Conservation (phyloP, 129 eudicot genomes). For the Pittosporum tobira region DNA sequence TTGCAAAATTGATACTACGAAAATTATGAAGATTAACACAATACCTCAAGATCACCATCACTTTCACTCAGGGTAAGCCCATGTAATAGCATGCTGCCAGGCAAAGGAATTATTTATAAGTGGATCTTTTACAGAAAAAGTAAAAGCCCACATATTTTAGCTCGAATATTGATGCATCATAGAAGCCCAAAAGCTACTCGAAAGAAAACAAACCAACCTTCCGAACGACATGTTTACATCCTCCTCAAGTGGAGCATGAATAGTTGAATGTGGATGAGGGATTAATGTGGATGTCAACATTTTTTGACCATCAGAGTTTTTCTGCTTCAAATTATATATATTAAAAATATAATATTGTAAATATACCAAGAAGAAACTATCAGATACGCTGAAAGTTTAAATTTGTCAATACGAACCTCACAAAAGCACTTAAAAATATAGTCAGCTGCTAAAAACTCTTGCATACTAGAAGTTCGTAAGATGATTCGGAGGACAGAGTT, state of each 20-base stretch:
- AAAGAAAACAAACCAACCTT: conserved; percentile 55
- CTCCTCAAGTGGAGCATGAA: conserved; percentile 62
- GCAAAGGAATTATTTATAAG: conserved; percentile 7
- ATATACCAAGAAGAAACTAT: neutral
- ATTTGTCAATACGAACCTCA: conserved; percentile 45
- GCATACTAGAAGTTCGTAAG: conserved; percentile 79
- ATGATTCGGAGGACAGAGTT: conserved; percentile 75
- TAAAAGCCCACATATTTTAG: neutral
- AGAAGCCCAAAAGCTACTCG: neutral
- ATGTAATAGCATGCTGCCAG: conserved; percentile 79
- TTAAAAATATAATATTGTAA: neutral
- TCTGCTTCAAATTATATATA: conserved; percentile 30
- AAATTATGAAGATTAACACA: conserved; percentile 1
- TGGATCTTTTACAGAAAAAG: neutral
- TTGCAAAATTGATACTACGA: neutral
- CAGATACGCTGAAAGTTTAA: neutral
- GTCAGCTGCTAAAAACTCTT: conserved; percentile 85
- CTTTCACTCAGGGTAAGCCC: conserved; percentile 70
- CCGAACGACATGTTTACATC: conserved; percentile 93
- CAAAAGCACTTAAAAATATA: conserved; percentile 74
- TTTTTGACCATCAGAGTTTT: conserved; percentile 70
- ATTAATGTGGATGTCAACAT: conserved; percentile 83
- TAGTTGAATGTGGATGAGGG: conserved; percentile 66
- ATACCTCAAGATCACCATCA: conserved; percentile 95
- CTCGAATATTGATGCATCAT: neutral